Evolutionary conservation across 441 rosid genomes (phyloP).

Genomic region (Adansonia madagascariensis): DNA sequence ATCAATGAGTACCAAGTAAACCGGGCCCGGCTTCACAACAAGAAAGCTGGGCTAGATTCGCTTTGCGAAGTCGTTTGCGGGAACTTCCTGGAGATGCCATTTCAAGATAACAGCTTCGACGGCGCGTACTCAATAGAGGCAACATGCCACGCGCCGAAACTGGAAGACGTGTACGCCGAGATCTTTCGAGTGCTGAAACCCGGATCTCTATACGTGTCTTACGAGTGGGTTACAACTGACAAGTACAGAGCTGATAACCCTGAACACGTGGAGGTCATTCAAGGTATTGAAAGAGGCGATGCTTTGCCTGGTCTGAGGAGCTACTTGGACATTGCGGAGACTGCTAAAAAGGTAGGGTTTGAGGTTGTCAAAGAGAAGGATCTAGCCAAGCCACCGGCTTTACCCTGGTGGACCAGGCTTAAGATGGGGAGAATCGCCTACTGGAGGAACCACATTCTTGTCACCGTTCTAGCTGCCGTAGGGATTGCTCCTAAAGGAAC

Average conservation of each 20-base stretch:
- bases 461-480: constrained; percentile 60
- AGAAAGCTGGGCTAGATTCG: constrained; percentile 74
- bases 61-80: constrained; percentile 84
- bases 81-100: constrained; percentile 85
- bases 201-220: constrained; percentile 73
- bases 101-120: constrained; percentile 66
- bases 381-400: constrained; percentile 69
- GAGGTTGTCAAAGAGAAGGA: constrained; percentile 84
- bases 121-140: constrained; percentile 98
- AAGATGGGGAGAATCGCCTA: constrained; percentile 82
- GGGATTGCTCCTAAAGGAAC: constrained; percentile 89
- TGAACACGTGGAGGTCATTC: constrained; percentile 73
- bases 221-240: constrained; percentile 93
- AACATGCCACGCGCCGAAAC: constrained; percentile 90
- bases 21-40: constrained; percentile 79
- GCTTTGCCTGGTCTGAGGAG: constrained; percentile 82
- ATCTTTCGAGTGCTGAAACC: constrained; percentile 78
- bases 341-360: constrained; percentile 73
- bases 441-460: constrained; percentile 88
- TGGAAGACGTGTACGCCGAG: constrained; percentile 83
- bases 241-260: constrained; percentile 47
- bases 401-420: constrained; percentile 83
- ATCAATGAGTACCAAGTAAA: constrained; percentile 92
- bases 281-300: constrained; percentile 87
- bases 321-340: constrained; percentile 57